Conservation (phyloP, 2,329 filamentous ascomycete genomes). For the Apiospora marii region DNA sequence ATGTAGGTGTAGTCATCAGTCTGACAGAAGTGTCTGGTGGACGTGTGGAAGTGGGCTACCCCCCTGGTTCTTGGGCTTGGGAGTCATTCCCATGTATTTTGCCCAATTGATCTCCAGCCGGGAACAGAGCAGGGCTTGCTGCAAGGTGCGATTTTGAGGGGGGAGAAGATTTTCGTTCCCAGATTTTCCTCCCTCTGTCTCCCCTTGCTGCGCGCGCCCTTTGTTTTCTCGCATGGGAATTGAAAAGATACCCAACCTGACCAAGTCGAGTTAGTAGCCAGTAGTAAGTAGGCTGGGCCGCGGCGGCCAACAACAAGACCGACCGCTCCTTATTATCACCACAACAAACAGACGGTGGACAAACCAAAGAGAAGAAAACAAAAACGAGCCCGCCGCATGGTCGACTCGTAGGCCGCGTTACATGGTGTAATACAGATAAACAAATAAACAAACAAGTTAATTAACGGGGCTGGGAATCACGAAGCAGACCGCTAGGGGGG, state of each 20-base stretch:
- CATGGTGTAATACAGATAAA: slow-evolving; percentile 12
- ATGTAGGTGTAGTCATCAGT: not conserved
- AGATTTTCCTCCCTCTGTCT: not conserved
- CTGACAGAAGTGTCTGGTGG: not conserved
- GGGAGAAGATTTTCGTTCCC: slow-evolving; percentile 9
- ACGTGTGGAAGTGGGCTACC: not conserved
- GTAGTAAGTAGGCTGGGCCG: not conserved
- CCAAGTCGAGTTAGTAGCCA: slow-evolving; percentile 6
- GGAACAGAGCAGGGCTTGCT: not conserved
- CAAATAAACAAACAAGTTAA: slow-evolving; percentile 13
- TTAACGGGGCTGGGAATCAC: slow-evolving; percentile 7
- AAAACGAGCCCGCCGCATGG: not conserved
- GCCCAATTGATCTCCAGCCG: slow-evolving; percentile 17
- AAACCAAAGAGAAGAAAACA: not conserved
- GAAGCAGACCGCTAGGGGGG: not conserved
- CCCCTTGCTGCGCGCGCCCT: not conserved
- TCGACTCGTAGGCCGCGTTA: slow-evolving; percentile 2
- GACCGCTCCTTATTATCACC: not conserved
- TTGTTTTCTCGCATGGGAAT: slow-evolving; percentile 12
- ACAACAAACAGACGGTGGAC: not conserved
- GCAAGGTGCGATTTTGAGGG: slow-evolving; percentile 18
- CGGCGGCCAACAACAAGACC: not conserved
- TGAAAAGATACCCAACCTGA: slow-evolving; percentile 11
- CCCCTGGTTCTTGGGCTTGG: not conserved
- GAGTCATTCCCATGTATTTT: slow-evolving; percentile 1